These are phyloP conservation scores for Eucalyptus curtisii DNA, from an alignment of 345 rosid species.

Conservation along the genomic window DNA sequence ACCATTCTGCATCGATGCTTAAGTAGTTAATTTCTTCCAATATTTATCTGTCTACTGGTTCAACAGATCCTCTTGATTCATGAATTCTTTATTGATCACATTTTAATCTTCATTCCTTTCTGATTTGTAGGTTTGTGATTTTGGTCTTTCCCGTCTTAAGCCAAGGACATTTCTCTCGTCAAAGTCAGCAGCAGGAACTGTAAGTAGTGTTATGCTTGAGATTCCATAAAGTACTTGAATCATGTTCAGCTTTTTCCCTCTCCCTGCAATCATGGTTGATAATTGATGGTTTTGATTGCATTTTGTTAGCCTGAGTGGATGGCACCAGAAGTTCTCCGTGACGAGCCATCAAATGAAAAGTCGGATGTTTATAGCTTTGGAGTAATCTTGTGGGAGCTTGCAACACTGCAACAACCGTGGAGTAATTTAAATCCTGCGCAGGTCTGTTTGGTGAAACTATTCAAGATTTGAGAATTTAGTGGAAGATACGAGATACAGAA, in stretches of 20 bases:
- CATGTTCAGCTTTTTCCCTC: neutral
- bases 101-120: neutral
- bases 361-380: conserved; percentile 97
- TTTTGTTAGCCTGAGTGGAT: conserved; percentile 30
- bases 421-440: conserved; percentile 91
- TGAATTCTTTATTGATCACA: neutral
- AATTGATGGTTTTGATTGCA: neutral
- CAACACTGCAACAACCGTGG: conserved; percentile 97
- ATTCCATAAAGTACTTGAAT: neutral
- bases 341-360: conserved; percentile 33
- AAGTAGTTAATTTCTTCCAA: neutral
- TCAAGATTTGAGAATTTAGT: neutral
- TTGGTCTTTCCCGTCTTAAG: conserved; percentile 96
- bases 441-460: conserved; percentile 29
- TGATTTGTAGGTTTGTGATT: conserved; percentile 70
- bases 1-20: neutral
- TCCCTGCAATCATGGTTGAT: neutral
- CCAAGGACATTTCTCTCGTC: conserved; percentile 96
- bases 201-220: conserved; percentile 32
- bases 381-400: conserved; percentile 94
- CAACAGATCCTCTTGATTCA: neutral
- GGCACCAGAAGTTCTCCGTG: conserved; percentile 40
- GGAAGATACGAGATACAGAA: neutral
- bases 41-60: neutral
- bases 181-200: conserved; percentile 99